These are phyloP conservation scores for Lecanicillium sp. DNA, from an alignment of 2,329 filamentous ascomycete species.

Conservation along the genomic window DNA sequence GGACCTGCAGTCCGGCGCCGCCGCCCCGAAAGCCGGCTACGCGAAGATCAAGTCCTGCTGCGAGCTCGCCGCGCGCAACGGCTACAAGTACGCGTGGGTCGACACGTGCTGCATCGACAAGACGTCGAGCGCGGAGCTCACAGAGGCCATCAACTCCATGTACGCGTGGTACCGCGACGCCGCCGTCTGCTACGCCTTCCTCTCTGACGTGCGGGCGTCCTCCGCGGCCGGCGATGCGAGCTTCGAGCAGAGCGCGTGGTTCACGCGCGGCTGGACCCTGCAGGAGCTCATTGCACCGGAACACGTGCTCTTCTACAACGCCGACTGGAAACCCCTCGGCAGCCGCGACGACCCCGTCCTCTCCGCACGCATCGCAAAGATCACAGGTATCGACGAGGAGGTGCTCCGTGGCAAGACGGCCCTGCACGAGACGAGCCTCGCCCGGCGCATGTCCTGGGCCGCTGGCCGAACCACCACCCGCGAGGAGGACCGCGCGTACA, in stretches of 20 bases:
- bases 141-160: constrained; percentile 12
- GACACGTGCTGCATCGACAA: constrained; percentile 24
- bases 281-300: constrained; percentile 56
- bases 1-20: constrained; percentile 16
- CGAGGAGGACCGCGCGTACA: constrained; percentile 22
- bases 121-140: constrained; percentile 5
- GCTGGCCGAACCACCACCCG: constrained; percentile 19
- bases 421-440: constrained; percentile 10
- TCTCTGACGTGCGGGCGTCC: constrained; percentile 16
- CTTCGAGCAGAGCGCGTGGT: constrained; percentile 24
- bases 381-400: constrained; percentile 19
- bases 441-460: constrained; percentile 22
- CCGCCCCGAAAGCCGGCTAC: constrained; percentile 16
- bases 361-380: constrained; percentile 9
- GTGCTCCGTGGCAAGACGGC: constrained; percentile 14
- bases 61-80: constrained; percentile 13
- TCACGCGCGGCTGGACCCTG: constrained; percentile 49
- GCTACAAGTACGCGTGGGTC: constrained; percentile 22
- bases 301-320: constrained; percentile 25
- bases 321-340: constrained; percentile 23
- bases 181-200: constrained; percentile 22
- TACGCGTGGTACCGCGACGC: constrained; percentile 24
- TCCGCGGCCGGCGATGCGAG: background rate
- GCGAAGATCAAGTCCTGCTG: constrained; percentile 21
- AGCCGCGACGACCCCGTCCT: constrained; percentile 18